Conservation (phyloP, 2,329 filamentous ascomycete species). For the Aspergillus bombycis region DNA sequence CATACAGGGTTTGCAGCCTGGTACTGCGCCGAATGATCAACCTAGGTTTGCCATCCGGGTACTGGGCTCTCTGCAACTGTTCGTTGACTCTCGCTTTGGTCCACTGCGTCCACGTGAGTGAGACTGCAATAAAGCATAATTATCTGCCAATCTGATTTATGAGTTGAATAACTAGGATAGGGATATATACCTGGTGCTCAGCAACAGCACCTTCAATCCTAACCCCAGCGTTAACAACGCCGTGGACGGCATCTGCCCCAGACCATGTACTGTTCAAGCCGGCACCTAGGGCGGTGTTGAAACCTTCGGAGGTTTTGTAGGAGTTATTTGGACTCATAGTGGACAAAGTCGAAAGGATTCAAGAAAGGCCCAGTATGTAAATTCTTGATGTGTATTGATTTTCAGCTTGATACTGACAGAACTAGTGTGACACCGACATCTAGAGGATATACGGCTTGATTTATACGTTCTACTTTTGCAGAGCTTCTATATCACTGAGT, state of each 20-base stretch:
- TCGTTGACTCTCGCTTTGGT: not conserved
- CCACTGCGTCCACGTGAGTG: not conserved
- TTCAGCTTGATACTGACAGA: not conserved
- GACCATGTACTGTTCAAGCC: not conserved
- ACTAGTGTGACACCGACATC: not conserved
- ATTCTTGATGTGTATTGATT: not conserved
- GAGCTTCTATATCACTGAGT: no score
- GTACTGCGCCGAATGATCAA: not conserved
- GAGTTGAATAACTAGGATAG: not conserved
- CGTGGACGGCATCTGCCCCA: not conserved
- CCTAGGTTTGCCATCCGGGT: not conserved
- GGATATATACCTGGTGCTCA: not conserved
- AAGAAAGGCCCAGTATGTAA: not conserved
- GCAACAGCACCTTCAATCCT: not conserved
- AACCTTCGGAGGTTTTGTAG: not conserved
- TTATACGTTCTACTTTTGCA: not conserved
- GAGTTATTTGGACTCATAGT: not conserved
- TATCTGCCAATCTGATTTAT: not conserved
- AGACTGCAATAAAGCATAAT: not conserved
- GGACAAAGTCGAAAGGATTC: not conserved
- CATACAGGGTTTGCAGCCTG: not conserved
- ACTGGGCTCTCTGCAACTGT: not conserved
- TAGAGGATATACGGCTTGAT: not conserved
- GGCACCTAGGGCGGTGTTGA: not conserved
- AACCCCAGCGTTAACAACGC: not conserved